Conservation (phyloP, 352 stramenopile species). For the Phytophthora sansomeana region DNA sequence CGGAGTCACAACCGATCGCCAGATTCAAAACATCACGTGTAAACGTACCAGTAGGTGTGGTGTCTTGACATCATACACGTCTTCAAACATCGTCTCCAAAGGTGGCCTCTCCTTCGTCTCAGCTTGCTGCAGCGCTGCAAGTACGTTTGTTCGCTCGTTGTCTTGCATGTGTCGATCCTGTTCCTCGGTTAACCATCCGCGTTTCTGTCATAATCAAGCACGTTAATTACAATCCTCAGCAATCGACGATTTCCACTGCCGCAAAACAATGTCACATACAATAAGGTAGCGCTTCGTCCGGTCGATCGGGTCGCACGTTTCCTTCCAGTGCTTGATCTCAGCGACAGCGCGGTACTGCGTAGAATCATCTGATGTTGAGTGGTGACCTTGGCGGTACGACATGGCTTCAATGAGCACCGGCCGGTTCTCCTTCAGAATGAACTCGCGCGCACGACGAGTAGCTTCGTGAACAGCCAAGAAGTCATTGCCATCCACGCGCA, state of each 20-base stretch:
- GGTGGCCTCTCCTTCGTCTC: constrained; percentile 92
- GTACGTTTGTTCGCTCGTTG: constrained; percentile 88
- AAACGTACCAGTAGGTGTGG: constrained; percentile 87
- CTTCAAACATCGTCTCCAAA: constrained; percentile 95
- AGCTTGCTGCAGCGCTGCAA: constrained; percentile 86
- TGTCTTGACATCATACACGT: constrained; percentile 97
- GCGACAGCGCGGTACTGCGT: constrained; percentile 94
- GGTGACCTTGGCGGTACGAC: constrained; percentile 98
- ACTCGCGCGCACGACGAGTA: constrained; percentile 89
- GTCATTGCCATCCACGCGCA: constrained; percentile 99
- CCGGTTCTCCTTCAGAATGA: constrained; percentile 89
- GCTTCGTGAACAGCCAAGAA: constrained; percentile 96
- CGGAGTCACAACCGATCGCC: too few relatives aligned
- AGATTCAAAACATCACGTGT: too few relatives aligned
- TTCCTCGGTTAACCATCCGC: constrained; percentile 91
- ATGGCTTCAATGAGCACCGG: constrained; percentile 98
- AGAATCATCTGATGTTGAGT: constrained; percentile 98
- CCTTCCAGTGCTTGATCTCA: constrained; percentile 94
- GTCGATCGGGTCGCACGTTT: constrained; percentile 91
- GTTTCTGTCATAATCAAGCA: constrained; percentile 47
- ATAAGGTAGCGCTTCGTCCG: constrained; percentile 93
- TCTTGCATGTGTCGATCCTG: constrained; percentile 86
- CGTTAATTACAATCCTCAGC: background rate
- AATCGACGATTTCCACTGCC: background rate
- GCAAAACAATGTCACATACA: constrained; percentile 42